Evolutionary conservation across 2,329 filamentous ascomycete species (phyloP).

Genomic region (Dactylellina cionopaga): DNA sequence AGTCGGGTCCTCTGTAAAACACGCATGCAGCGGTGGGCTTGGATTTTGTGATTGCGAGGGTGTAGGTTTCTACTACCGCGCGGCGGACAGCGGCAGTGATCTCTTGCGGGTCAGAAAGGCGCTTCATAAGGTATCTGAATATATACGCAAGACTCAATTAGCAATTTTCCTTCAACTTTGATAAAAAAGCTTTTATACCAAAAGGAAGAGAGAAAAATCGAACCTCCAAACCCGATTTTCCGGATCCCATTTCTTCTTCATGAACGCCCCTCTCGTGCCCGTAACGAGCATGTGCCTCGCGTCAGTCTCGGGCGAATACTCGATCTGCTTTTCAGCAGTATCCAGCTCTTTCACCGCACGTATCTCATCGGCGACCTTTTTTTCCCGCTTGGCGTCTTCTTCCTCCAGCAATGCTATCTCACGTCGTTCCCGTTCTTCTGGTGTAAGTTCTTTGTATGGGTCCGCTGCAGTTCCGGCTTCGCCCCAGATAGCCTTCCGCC

Average conservation of each 20-base stretch:
- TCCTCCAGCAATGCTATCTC: slow-evolving; percentile 32
- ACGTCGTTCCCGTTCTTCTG: slow-evolving; percentile 35
- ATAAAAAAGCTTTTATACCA: neutral
- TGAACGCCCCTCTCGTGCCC: slow-evolving; percentile 38
- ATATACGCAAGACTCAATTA: neutral
- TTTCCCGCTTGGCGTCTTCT: slow-evolving; percentile 11
- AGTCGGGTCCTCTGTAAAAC: slow-evolving; percentile 38
- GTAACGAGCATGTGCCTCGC: slow-evolving; percentile 34
- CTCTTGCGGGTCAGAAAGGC: slow-evolving; percentile 6
- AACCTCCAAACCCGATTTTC: slow-evolving; percentile 38
- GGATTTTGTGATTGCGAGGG: slow-evolving; percentile 16
- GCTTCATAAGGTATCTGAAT: slow-evolving; percentile 36
- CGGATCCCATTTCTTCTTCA: slow-evolving; percentile 43
- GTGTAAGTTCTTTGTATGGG: slow-evolving; percentile 36
- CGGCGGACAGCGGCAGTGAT: slow-evolving; percentile 44
- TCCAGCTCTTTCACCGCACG: neutral
- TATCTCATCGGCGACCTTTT: neutral
- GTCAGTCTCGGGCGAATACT: slow-evolving; percentile 38
- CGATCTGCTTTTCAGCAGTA: neutral
- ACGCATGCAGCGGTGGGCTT: slow-evolving; percentile 39
- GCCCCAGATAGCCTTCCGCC: slow-evolving; percentile 39
- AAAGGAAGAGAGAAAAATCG: neutral
- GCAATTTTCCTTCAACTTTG: neutral
- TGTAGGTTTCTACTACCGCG: slow-evolving; percentile 40
- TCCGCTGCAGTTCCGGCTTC: slow-evolving; percentile 33